phyloP scores from a whole-genome alignment of 2,329 filamentous ascomycete species.

The Cordyceps cateniannulata region DNA sequence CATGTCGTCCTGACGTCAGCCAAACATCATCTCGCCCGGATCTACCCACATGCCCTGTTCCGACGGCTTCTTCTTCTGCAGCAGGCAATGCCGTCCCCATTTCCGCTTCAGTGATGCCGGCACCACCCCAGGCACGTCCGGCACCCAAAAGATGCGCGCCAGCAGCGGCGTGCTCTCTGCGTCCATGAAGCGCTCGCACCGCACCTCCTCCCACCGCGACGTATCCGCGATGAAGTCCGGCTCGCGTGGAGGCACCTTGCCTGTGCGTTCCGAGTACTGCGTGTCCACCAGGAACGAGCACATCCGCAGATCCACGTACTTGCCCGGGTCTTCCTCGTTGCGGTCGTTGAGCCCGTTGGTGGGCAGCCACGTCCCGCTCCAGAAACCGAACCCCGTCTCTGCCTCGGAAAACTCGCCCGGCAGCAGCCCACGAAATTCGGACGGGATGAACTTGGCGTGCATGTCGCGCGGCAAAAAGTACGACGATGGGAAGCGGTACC shows the following conservation, averaged over 20 bases:
- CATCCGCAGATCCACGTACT: constrained; percentile 71
- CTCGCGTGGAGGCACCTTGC: constrained; percentile 53
- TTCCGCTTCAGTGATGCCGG: constrained; percentile 64
- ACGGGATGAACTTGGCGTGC: constrained; percentile 82
- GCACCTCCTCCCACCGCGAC: constrained; percentile 69
- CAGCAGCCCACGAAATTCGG: constrained; percentile 80
- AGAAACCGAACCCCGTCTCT: constrained; percentile 60
- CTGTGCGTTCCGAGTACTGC: constrained; percentile 56
- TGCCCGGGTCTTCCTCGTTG: constrained; percentile 78
- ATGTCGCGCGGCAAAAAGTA: constrained; percentile 83
- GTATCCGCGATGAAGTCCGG: constrained; percentile 72
- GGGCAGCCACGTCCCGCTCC: constrained; percentile 76
- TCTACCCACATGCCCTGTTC: constrained; percentile 14
- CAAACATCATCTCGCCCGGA: constrained; percentile 15
- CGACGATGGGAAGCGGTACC: constrained; percentile 94
- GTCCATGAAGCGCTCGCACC: constrained; percentile 77
- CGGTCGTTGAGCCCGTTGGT: constrained; percentile 85
- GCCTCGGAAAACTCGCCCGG: constrained; percentile 86
- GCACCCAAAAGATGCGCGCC: constrained; percentile 76
- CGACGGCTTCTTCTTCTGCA: constrained; percentile 47
- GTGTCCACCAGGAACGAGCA: constrained; percentile 89
- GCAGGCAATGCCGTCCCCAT: constrained; percentile 85
- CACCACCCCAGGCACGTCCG: constrained; percentile 62
- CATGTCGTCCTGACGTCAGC: constrained; percentile 10
- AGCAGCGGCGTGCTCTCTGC: constrained; percentile 65